Evolutionary conservation across 2,329 filamentous ascomycete species (phyloP), one percentile per base, ranked within the genome.

Genomic region (Fusarium protoensiforme): DNA sequence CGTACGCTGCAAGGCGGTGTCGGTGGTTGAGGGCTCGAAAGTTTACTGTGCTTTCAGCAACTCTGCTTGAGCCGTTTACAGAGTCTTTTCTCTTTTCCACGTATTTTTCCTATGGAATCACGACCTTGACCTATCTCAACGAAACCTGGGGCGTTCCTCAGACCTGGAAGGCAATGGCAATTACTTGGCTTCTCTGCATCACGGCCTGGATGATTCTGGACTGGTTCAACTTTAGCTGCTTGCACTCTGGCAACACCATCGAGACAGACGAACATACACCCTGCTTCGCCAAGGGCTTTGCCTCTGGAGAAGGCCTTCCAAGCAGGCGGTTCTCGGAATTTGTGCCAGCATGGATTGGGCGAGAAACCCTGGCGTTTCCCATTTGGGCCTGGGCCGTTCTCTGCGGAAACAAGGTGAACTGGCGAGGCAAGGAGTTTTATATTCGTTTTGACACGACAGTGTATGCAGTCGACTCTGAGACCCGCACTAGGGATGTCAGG

Each of bases 1-100:
- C 93, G 31, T 98, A 98, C 79, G 88, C 94, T 53, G 93, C 92
- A 7, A 91, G 96, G 14, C 89, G 96, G 27, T 92, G 95, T 5
- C 90, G 96, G 60, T 99, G 96, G 96, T 86, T 98, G 27, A 90
- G 96, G 7, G 97, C 98, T 2, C 88, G 96, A 53, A 99, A 99
- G 81, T 98, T 94, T 85, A 98, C 96, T 0, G 96, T 99, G 16
- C 88, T 94, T 2, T 86, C 93, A 0, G 97, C 96, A 0, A 98
- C 97, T 0, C 85, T 98, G 1, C 94, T 98, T 4, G 96, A 99
- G 80, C 96, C 96, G 0, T 95, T 95, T 3, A 95, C 97, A 1
- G 96, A 99, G 81, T 93, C 92, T 31, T 88, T 99, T 36, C 80
- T 98, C 0, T 98, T 95, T 83, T 94, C 92, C 24, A 83, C 92